These are phyloP conservation scores for Erucastrum elatum DNA, from an alignment of 345 rosid genomes.

Conservation along the genomic window DNA sequence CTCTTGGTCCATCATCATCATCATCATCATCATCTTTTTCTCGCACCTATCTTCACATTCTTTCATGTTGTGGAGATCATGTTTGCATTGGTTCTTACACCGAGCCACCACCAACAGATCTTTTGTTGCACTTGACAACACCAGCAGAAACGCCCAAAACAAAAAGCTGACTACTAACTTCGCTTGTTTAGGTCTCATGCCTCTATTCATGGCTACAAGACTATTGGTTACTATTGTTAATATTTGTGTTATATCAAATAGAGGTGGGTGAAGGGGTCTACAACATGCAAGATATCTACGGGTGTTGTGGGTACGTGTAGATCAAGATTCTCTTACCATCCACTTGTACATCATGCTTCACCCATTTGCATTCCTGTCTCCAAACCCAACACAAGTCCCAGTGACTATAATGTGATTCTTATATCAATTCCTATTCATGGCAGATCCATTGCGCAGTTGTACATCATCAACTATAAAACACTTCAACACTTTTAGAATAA, in stretches of 20 bases:
- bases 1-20: background rate
- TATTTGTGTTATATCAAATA: background rate
- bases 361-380: background rate
- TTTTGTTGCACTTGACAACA: conserved; percentile 4
- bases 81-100: conserved; percentile 9
- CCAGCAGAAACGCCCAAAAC: background rate
- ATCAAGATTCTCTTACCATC: conserved; percentile 1
- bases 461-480: background rate
- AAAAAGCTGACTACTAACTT: background rate
- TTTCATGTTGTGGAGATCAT: conserved; percentile 2
- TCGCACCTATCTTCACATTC: background rate
- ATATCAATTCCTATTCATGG: background rate
- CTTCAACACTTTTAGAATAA: background rate
- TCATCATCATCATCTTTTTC: background rate
- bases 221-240: background rate
- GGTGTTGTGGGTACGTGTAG: conserved; percentile 9
- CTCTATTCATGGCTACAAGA: background rate
- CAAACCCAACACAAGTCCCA: background rate
- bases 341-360: conserved; percentile 24
- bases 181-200: background rate
- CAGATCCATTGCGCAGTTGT: background rate
- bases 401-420: background rate
- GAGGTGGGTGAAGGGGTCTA: background rate
- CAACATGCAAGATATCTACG: background rate
- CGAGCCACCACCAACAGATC: background rate